A percentile compares a stretch with the other conserved stretches of the same genome.
Evolutionary conservation across 2,329 filamentous ascomycete genomes (phyloP).

Genomic region (Sclerotinia minor): DNA sequence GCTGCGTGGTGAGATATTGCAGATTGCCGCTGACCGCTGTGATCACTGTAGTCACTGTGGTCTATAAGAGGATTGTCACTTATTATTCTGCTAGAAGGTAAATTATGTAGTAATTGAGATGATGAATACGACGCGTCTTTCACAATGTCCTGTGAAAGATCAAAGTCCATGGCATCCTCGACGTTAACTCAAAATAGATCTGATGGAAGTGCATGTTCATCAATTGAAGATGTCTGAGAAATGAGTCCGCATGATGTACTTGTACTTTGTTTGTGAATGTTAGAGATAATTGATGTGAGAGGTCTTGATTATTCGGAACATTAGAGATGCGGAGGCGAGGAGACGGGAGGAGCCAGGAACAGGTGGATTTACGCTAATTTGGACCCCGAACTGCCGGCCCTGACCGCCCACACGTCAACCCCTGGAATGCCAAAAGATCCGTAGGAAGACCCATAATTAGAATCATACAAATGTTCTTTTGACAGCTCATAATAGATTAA

Average conservation of each 20-base stretch:
- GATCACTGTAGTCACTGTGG: not conserved
- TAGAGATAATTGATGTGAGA: not conserved
- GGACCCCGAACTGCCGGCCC: not conserved
- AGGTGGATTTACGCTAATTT: not conserved
- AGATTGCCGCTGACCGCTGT: not conserved
- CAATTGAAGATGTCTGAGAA: not conserved
- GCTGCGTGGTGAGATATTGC: not conserved
- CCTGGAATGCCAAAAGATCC: not conserved
- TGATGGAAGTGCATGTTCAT: not conserved
- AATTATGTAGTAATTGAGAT: constrained; percentile 31
- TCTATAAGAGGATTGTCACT: not conserved
- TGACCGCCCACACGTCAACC: not conserved
- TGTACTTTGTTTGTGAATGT: not conserved
- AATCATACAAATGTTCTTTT: not conserved
- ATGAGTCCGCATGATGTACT: not conserved
- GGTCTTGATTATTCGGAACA: not conserved
- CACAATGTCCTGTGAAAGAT: constrained; percentile 26
- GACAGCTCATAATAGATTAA: not conserved
- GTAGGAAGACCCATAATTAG: not conserved
- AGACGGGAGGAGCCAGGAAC: not conserved
- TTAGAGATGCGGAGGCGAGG: not conserved
- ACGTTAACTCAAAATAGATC: not conserved
- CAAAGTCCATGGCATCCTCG: constrained; percentile 30
- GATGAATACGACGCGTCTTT: constrained; percentile 16
- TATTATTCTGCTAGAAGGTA: constrained; percentile 27